Evolutionary conservation across 2,329 filamentous ascomycete species (phyloP).

Genomic region (Claviceps cyperi): DNA sequence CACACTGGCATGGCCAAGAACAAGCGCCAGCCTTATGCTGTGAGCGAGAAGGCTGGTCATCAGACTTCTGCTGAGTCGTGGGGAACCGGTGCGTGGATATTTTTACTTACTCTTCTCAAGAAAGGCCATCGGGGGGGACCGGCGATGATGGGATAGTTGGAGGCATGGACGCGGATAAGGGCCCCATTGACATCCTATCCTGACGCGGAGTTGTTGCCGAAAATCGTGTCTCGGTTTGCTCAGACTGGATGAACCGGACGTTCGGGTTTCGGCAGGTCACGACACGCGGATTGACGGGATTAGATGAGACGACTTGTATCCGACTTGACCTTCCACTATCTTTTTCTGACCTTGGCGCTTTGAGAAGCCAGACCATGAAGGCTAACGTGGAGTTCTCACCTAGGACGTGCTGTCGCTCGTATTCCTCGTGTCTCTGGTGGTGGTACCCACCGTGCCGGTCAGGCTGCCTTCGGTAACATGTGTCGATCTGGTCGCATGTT

Average conservation of each 20-base stretch:
- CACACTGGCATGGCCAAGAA: conserved; percentile 99
- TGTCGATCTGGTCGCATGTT: conserved; percentile 99
- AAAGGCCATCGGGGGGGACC: too few species aligned
- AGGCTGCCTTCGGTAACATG: conserved; percentile 99
- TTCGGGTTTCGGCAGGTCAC: not conserved
- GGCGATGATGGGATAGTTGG: not conserved
- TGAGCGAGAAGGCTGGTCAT: conserved; percentile 99
- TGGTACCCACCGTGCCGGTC: conserved; percentile 99
- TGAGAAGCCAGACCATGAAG: not conserved
- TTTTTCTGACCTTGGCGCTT: not conserved
- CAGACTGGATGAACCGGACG: too few species aligned
- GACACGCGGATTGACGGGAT: not conserved
- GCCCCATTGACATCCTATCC: too few species aligned
- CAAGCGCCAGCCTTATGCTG: conserved; percentile 97
- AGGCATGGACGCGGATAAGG: not conserved
- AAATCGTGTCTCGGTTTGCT: not conserved
- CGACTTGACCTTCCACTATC: not conserved
- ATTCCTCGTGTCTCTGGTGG: conserved; percentile 99
- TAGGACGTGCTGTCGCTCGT: conserved; percentile 98
- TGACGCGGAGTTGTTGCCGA: not conserved
- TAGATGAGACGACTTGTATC: not conserved
- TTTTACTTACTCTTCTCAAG: too few species aligned
- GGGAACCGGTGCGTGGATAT: conserved; percentile 74
- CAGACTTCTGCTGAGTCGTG: conserved; percentile 99
- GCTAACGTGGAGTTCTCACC: conserved; percentile 2